These are phyloP conservation scores for Aurantiochytrium sp. DNA, from an alignment of 108 stramenopile genomes.

Conservation along the genomic window DNA sequence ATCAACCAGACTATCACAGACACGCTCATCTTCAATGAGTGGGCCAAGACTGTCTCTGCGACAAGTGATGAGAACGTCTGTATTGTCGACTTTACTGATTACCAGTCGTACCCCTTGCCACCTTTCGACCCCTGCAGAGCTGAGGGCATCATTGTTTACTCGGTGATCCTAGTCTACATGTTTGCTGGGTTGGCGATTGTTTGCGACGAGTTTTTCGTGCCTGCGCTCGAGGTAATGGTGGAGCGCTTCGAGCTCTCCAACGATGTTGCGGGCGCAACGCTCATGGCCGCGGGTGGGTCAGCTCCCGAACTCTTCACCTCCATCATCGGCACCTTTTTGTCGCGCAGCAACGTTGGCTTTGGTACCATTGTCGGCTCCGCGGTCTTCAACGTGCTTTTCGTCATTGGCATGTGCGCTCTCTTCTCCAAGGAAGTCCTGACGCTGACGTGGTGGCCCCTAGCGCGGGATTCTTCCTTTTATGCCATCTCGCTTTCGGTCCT, in stretches of 20 bases:
- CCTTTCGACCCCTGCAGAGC: background rate
- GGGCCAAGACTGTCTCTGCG: background rate
- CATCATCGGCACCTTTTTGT: conserved; percentile 26
- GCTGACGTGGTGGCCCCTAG: conserved; percentile 41
- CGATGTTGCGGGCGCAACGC: conserved; percentile 16
- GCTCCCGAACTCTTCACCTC: conserved; percentile 40
- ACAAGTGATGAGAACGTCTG: background rate
- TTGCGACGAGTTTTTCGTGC: conserved; percentile 45
- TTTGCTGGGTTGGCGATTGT: background rate
- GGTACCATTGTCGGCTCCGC: conserved; percentile 40
- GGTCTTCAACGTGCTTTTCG: conserved; percentile 41
- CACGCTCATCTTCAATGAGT: background rate
- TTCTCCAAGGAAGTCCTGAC: background rate
- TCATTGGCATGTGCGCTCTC: conserved; percentile 32
- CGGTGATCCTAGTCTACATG: background rate
- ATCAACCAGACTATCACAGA: background rate
- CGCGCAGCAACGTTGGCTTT: conserved; percentile 24
- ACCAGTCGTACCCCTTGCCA: background rate
- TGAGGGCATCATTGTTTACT: background rate
- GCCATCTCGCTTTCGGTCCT: background rate
- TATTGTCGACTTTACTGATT: background rate
- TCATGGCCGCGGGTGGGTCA: conserved; percentile 34
- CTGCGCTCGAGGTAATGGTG: conserved; percentile 68
- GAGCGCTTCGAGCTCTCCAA: conserved; percentile 54
- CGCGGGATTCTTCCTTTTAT: conserved; percentile 29